Percentiles rank a stretch among this genome's conserved stretches.
Conservation (phyloP, 305 asterid species). For the Rubia tinctorum region DNA sequence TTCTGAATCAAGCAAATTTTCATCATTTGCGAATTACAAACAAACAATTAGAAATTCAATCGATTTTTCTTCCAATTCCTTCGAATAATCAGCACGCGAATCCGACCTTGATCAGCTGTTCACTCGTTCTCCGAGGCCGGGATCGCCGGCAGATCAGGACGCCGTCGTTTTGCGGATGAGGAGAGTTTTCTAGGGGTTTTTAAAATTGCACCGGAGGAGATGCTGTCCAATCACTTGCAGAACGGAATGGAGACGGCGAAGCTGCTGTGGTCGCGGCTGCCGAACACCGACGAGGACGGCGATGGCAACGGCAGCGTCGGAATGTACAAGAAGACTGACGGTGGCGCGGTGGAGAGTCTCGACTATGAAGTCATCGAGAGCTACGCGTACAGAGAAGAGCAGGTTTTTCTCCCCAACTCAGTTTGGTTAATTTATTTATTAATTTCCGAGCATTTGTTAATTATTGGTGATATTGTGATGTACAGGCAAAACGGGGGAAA, state of each 20-base stretch:
- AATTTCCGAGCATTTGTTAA: slow-evolving; percentile 2
- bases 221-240: slow-evolving; percentile 85
- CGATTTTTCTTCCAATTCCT: neutral
- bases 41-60: neutral
- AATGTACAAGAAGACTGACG: slow-evolving; percentile 37
- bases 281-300: slow-evolving; percentile 58
- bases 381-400: slow-evolving; percentile 77
- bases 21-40: neutral
- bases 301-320: slow-evolving; percentile 26
- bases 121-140: neutral
- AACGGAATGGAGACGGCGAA: slow-evolving; percentile 87
- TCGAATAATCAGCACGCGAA: neutral
- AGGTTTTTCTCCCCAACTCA: slow-evolving; percentile 37
- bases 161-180: slow-evolving; percentile 12
- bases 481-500: slow-evolving; percentile 85
- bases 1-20: neutral
- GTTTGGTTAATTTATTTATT: neutral
- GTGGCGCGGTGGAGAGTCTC: slow-evolving; percentile 69
- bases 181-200: slow-evolving; percentile 9
- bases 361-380: slow-evolving; percentile 96
- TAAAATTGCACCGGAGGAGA: slow-evolving; percentile 19
- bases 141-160: neutral
- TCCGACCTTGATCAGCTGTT: slow-evolving; percentile 14
- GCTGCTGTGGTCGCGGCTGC: slow-evolving; percentile 88
- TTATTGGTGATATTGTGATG: slow-evolving; percentile 17